Conservation (phyloP, 805 yeast species). For the Saccharomycopsis malanga region DNA sequence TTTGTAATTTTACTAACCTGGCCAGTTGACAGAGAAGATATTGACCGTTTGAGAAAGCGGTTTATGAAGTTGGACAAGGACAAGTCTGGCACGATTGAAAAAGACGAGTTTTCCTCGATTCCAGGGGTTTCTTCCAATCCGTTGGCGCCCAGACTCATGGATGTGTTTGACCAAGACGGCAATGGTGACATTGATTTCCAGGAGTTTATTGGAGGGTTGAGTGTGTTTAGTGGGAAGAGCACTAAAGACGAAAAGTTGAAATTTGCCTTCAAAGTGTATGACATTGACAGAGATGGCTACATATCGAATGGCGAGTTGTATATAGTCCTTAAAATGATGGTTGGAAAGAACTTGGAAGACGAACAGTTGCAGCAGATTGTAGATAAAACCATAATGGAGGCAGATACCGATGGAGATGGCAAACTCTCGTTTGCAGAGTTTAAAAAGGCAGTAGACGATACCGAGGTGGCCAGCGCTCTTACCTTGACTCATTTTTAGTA, state of each 20-base stretch:
- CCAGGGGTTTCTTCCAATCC: conserved; percentile 93
- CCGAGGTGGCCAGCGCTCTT: conserved; percentile 52
- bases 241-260: conserved; percentile 70
- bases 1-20: background rate
- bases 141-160: conserved; percentile 81
- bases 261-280: conserved; percentile 91
- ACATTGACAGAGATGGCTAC: conserved; percentile 90
- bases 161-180: conserved; percentile 88
- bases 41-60: conserved; percentile 82
- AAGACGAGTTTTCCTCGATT: conserved; percentile 80
- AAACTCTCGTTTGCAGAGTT: conserved; percentile 82
- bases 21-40: conserved; percentile 79
- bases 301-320: conserved; percentile 94
- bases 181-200: conserved; percentile 93
- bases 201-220: conserved; percentile 81
- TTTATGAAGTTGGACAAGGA: conserved; percentile 94
- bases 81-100: conserved; percentile 86
- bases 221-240: conserved; percentile 83
- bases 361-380: conserved; percentile 91
- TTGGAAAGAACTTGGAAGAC: conserved; percentile 81
- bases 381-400: conserved; percentile 94
- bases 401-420: conserved; percentile 84
- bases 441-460: conserved; percentile 50
- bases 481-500: conserved; percentile 43
- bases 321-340: conserved; percentile 92